Conservation (phyloP, 371 early-diverging fungal genomes). For the Syncephalastrum sp. region DNA sequence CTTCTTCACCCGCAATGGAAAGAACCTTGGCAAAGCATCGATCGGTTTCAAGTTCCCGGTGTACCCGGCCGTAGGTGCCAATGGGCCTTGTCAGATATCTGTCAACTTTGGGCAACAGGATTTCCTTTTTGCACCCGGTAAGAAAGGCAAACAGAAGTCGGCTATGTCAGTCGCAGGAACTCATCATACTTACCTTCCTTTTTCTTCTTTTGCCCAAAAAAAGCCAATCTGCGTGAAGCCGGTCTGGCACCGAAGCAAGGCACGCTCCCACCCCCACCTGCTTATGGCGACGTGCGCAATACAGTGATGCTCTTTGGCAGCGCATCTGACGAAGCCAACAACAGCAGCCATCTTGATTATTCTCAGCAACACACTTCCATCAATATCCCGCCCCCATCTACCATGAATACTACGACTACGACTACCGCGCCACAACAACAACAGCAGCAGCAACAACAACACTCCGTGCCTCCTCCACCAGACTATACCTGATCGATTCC, state of each 20-base stretch:
- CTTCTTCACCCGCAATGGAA: conserved; percentile 75
- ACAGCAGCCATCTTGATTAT: conserved; percentile 13
- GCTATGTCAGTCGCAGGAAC: no score
- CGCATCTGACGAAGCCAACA: conserved; percentile 2
- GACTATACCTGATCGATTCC: neutral
- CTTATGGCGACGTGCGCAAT: conserved; percentile 50
- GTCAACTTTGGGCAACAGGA: conserved; percentile 57
- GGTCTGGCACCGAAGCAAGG: conserved; percentile 67
- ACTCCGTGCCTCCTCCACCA: neutral
- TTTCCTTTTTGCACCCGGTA: conserved; percentile 16
- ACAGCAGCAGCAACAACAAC: conserved; percentile 3
- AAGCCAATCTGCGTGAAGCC: conserved; percentile 71
- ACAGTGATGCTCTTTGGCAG: conserved; percentile 42
- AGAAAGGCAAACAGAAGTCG: no score
- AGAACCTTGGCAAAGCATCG: conserved; percentile 51
- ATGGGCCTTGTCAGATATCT: conserved; percentile 51
- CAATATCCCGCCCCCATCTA: no score
- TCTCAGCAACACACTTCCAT: conserved; percentile 4
- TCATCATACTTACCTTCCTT: no score
- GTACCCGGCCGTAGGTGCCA: conserved; percentile 54
- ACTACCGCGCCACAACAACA: conserved; percentile 4
- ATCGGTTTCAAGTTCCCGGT: conserved; percentile 49
- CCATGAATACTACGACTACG: no score
- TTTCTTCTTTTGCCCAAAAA: conserved; percentile 11
- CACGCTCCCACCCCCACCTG: conserved; percentile 54